phyloP scores from a whole-genome alignment of 2,329 filamentous ascomycete species.

The Fusarium solani-melongenae region DNA sequence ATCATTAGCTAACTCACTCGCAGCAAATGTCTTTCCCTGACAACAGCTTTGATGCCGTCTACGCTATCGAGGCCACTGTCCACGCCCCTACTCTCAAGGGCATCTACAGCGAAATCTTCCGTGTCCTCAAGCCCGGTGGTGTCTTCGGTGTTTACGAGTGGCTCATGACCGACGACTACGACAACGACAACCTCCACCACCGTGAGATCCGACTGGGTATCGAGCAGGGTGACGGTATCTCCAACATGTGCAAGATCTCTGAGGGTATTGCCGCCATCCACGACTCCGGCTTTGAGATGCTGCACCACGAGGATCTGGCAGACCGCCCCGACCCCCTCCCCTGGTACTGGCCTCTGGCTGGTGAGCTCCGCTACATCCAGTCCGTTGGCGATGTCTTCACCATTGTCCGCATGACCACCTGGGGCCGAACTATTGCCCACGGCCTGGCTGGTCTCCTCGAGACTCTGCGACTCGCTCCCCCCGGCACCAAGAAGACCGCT shows the following conservation, averaged over 20 bases:
- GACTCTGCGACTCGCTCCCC: constrained; percentile 77
- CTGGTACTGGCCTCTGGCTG: constrained; percentile 94
- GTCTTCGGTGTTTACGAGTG: constrained; percentile 98
- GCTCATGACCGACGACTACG: constrained; percentile 97
- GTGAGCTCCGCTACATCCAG: constrained; percentile 85
- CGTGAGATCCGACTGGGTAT: constrained; percentile 93
- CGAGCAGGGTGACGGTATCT: constrained; percentile 95
- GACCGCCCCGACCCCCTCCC: constrained; percentile 79
- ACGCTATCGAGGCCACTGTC: constrained; percentile 96
- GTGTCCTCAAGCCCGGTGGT: constrained; percentile 94
- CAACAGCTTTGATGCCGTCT: constrained; percentile 92
- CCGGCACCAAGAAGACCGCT: constrained; percentile 93
- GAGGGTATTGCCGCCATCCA: constrained; percentile 87
- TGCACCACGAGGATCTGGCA: constrained; percentile 88
- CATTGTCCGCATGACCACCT: constrained; percentile 88
- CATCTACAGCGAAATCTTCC: constrained; percentile 94
- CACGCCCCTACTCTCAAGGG: constrained; percentile 92
- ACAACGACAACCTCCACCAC: constrained; percentile 88
- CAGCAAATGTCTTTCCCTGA: constrained; percentile 95
- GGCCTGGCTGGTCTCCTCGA: constrained; percentile 82
- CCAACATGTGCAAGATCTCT: constrained; percentile 92
- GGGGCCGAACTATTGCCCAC: constrained; percentile 81
- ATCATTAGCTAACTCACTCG: constrained; percentile 14
- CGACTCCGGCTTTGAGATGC: constrained; percentile 85
- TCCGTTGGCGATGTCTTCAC: constrained; percentile 83